Base-by-base conservation (phyloP, 345 rosid species). In the Eucalyptus brandiana region DNA sequence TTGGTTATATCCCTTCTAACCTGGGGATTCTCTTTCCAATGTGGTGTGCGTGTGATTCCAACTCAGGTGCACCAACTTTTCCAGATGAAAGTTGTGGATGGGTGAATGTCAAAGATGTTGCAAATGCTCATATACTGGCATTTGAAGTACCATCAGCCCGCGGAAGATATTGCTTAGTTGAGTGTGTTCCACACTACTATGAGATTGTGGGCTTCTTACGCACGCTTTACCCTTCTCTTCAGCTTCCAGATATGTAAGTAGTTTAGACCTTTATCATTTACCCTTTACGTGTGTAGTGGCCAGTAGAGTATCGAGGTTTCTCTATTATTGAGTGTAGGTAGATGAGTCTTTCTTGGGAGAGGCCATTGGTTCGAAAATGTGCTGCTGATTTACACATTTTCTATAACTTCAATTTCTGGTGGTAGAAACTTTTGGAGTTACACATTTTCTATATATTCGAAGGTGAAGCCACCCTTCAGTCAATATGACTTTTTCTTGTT, bases 41-140 rank as follows among this genome's bases (percentile, higher is more conserved):
- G 40, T 42, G 47, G 86, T 42, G 47, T 81, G 30, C 9, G 2
- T 40, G 86, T 47, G 30, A 47, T 16, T 80, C 37, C 23, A 37
- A 32, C 89, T 87, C 92, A 97, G 99, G 99, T 91, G 96, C 96
- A 60, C 94, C 93, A 2, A 94, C 95, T 34, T 96, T 94, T 87
- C 97, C 97, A 14, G 96, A 96, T 88, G 87, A 93, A 87, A 90
- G 93, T 47, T 92, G 96, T 67, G 97, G 99, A 87, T 97, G 98
- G 97, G 93, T 97, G 11, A 96, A 96, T 86, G 97, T 97, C 47
- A 96, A 93, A 91, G 98, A 97, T 92, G 97, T 97, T 87, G 99
- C 98, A 4, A 93, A 92, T 89, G 99, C 97, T 92, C 21, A 65
- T 34, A 8, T 65, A 17, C 34, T 65, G 34, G 34, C 34, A n/a